A percentile compares a stretch with the other conserved stretches of the same genome.
phyloP scores from a whole-genome alignment of 495 filamentous ascomycete genomes.

The Xylaria venustula region DNA sequence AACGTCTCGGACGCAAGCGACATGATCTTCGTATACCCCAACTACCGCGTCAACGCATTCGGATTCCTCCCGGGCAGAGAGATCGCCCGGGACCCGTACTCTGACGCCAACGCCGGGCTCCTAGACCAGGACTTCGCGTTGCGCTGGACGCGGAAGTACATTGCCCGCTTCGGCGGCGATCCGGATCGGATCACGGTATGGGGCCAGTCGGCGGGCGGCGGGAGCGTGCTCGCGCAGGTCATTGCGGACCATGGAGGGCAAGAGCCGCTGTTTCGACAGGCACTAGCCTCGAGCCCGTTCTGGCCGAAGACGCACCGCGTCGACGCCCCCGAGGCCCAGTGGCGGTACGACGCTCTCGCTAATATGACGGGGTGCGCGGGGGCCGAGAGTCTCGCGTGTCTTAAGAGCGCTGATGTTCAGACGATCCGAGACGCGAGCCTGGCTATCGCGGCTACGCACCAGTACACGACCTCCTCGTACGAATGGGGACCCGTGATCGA shows the following conservation, averaged over 20 bases:
- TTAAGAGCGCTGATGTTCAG: constrained; percentile 51
- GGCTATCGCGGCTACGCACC: constrained; percentile 43
- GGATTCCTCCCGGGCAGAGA: constrained; percentile 56
- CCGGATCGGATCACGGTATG: constrained; percentile 33
- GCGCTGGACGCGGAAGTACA: constrained; percentile 53
- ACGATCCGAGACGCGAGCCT: constrained; percentile 47
- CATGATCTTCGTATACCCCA: constrained; percentile 52
- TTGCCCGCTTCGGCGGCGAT: constrained; percentile 50
- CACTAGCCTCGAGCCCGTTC: constrained; percentile 59
- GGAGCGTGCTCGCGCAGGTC: constrained; percentile 47
- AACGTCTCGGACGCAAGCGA: constrained; percentile 48
- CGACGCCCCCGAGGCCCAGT: constrained; percentile 48
- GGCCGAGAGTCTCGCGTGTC: constrained; percentile 43
- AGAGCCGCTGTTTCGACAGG: constrained; percentile 43
- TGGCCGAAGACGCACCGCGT: constrained; percentile 60
- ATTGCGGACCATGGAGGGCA: constrained; percentile 18
- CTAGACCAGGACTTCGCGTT: constrained; percentile 50
- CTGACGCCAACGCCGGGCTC: constrained; percentile 53
- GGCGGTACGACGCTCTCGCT: constrained; percentile 44
- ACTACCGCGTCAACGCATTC: constrained; percentile 59
- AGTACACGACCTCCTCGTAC: constrained; percentile 52
- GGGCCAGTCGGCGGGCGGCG: constrained; percentile 51
- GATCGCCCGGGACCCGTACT: constrained; percentile 43
- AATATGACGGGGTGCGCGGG: constrained; percentile 46
- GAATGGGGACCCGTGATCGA: constrained; percentile 63